Base-by-base conservation (phyloP, 2,329 filamentous ascomycete genomes). In the Colletotrichum sp. region DNA sequence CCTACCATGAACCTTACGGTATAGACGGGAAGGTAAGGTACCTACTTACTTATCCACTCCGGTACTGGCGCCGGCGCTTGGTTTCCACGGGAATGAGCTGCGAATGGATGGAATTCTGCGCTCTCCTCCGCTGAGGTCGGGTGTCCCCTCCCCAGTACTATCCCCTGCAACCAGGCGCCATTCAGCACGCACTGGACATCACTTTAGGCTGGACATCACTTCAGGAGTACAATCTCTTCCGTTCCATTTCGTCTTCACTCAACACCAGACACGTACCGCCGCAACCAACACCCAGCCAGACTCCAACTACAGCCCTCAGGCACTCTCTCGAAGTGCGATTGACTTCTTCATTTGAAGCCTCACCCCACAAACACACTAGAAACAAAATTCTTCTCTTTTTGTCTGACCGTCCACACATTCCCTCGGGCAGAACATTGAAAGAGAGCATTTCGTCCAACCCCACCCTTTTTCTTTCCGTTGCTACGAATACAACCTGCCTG, bases 21-120 rank as follows among this genome's bases (percentile, higher is more conserved):
- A 32, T 36, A 15, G 34, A 36, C 13, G 34, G 34, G 34, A 36
- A 36, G 34, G n/a, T 39, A 16, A 39, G 36, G 36, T 39, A 29
- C 39, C 4, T 11, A 29, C 39, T 19, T 11, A 29, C 39, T 44
- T n/a, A 12, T 44, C 39, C 39, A 44, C 39, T n/a, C 19, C 19
- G 39, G 39, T 44, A 49, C 44, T 67, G 52, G 34, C 70, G 36
- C 55, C 22, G 29, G 52, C 64, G 63, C 22, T 69, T 73, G 71
- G 71, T 73, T 73, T 70, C 71, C 71, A 69, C 65, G 71, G 71
- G 71, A 73, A 73, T 73, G 71, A 44, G 44, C 39, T 65, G 39
- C 61, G 30, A 55, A 44, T 49, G 39, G 39, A 44, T 49, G 39
- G 39, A 44, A 44, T 44, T 70, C 68, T 70, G 68, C 68, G 32